Conservation (phyloP, 768 basidiomycete genomes). For the Phanerochaete carnosa region DNA sequence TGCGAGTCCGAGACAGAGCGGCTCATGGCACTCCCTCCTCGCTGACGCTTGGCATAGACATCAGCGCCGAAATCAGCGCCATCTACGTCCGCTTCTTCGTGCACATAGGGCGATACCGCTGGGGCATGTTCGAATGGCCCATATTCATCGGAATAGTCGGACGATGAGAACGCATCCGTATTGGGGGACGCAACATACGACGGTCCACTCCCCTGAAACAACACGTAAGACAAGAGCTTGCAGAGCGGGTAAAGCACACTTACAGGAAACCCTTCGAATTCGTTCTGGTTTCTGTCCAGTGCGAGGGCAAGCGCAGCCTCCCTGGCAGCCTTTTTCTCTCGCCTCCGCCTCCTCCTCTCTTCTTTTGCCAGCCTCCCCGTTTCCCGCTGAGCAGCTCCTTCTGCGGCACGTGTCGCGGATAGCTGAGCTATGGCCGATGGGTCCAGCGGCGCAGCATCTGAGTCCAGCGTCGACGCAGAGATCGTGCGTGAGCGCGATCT, state of each 20-base stretch:
- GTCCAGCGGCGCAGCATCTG: conserved; percentile 67
- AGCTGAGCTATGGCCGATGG: conserved; percentile 51
- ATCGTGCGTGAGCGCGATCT: conserved; percentile 7
- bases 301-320: conserved; percentile 37
- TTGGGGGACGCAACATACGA: conserved; percentile 12
- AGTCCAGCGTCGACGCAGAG: conserved; percentile 53
- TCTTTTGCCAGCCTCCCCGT: conserved; percentile 43
- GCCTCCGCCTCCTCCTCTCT: conserved; percentile 42
- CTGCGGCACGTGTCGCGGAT: conserved; percentile 39
- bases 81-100: conserved; percentile 47
- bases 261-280: conserved; percentile 70
- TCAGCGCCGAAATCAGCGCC: conserved; percentile 60
- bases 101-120: conserved; percentile 24
- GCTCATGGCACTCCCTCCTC: conserved; percentile 26
- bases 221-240: neutral
- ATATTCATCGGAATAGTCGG: conserved; percentile 24
- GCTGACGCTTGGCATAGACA: conserved; percentile 39
- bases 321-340: conserved; percentile 44
- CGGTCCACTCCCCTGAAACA: conserved; percentile 22
- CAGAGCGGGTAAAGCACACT: conserved; percentile 22
- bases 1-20: conserved; percentile 55
- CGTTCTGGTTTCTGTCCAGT: conserved; percentile 30
- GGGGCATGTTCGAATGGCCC: conserved; percentile 24
- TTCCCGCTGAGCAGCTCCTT: conserved; percentile 32
- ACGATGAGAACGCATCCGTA: conserved; percentile 17